Base-by-base conservation (phyloP, 2,329 filamentous ascomycete species). In the Talaromyces piceae region DNA sequence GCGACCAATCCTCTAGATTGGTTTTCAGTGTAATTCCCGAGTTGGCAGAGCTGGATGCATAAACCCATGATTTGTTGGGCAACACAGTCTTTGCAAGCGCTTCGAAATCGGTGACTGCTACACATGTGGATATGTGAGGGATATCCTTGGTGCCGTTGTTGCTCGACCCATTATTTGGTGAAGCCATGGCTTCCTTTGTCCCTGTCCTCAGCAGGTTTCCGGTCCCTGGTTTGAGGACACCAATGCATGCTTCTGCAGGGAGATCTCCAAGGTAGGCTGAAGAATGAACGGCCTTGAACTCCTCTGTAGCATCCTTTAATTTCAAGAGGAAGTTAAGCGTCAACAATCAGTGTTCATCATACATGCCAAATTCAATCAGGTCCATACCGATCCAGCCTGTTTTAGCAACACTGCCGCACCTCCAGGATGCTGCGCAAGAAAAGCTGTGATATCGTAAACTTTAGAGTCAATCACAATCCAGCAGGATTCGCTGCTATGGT, bases 241-340 rank as follows among this genome's bases (percentile, higher is more conserved):
- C 27, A 9, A 47, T 31, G 3, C 6, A 11, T n/a, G 2, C n/a
- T 31, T 26, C 3, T 13, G 20, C 45, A 28, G 27, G 26, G 22
- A 47, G 25, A 22, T 22, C 9, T 12, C 33, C 45, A 31, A 47
- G 45, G 25, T 22, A 23, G 18, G 23, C n/a, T 11, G 27, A 27
- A 22, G 45, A 22, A 47, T 47, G 45, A 28, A 47, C 30, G 22
- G 45, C 20, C n/a, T 47, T 23, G 28, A 31, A 47, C 22, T 28
- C 27, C 9, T 30, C 27, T 16, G 45, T 47, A 8, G 45, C 45
- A 8, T 47, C 45, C 30, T 47, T 16, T 28, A 9, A 20, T 26
- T n/a, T 5, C 7, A 25, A n/a, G n/a, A n/a, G n/a, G 30, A 18
- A 33, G 18, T n/a, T 33, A 33, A 33, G 30, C 6, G 12, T 33